Conservation (phyloP, 352 stramenopile species). For the Pythium phragmitis region DNA sequence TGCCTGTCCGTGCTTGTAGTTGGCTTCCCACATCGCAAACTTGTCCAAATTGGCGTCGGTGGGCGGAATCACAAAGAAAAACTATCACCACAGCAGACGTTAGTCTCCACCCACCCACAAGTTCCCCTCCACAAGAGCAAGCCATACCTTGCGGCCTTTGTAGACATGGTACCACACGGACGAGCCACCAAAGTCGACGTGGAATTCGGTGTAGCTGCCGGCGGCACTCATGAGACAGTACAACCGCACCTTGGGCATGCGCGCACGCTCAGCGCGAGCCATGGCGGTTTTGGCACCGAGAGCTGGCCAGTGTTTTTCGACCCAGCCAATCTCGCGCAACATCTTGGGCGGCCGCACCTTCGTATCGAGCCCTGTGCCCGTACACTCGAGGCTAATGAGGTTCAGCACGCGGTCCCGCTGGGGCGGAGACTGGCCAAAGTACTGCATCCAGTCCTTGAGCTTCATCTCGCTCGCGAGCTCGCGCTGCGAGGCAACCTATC, state of each 20-base stretch:
- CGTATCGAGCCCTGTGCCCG: constrained; percentile 31
- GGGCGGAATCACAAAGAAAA: constrained; percentile 42
- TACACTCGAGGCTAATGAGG: constrained; percentile 42
- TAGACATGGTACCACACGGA: constrained; percentile 52
- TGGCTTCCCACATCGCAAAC: constrained; percentile 32
- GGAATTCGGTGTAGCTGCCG: constrained; percentile 45
- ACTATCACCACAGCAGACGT: constrained; percentile 23
- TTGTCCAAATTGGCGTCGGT: constrained; percentile 33
- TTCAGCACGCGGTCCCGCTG: constrained; percentile 33
- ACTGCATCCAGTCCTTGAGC: constrained; percentile 36
- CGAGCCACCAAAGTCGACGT: constrained; percentile 45
- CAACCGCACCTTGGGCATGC: constrained; percentile 29
- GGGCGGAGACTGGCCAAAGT: constrained; percentile 25
- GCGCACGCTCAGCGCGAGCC: constrained; percentile 19
- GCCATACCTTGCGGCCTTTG: constrained; percentile 34
- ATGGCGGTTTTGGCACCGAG: background rate
- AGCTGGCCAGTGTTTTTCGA: constrained; percentile 37
- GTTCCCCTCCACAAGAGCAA: background rate
- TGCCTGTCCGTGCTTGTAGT: constrained; percentile 27
- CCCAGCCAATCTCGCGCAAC: constrained; percentile 42
- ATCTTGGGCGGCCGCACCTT: constrained; percentile 33
- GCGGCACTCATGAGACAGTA: constrained; percentile 47
- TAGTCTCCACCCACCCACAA: background rate
- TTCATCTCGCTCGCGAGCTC: constrained; percentile 37
- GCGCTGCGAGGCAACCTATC: constrained; percentile 32